Conservation (phyloP, 129 eudicot species). For the Flaveria robusta region DNA sequence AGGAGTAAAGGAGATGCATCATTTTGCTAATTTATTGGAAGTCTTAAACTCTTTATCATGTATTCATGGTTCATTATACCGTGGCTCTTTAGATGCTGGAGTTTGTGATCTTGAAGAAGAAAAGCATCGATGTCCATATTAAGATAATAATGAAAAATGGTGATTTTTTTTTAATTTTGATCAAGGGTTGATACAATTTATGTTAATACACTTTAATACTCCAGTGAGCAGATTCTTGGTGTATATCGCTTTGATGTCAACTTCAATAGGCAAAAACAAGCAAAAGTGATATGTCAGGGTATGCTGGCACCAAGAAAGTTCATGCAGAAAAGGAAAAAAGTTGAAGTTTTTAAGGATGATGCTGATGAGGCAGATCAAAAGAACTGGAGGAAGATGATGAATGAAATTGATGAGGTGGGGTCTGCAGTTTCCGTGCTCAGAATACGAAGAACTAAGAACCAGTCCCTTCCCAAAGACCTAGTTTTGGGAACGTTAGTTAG, state of each 20-base stretch:
- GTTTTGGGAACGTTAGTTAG: slow-evolving; percentile 85
- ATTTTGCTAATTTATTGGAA: not conserved
- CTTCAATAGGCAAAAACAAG: slow-evolving; percentile 52
- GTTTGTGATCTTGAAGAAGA: not conserved
- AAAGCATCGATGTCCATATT: not conserved
- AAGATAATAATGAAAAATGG: not conserved
- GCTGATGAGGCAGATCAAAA: slow-evolving; percentile 88
- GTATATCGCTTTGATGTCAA: slow-evolving; percentile 41
- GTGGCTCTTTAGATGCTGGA: slow-evolving; percentile 2
- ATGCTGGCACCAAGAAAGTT: slow-evolving; percentile 95
- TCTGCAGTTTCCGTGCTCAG: slow-evolving; percentile 78
- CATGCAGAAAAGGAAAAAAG: slow-evolving; percentile 81
- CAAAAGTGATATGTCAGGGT: slow-evolving; percentile 65
- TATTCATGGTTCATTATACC: not conserved
- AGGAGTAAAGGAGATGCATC: not conserved
- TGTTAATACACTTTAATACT: slow-evolving; percentile 23
- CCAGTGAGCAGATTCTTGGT: slow-evolving; percentile 54
- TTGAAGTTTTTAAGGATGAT: slow-evolving; percentile 72
- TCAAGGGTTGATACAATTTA: not conserved
- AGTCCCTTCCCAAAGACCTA: slow-evolving; percentile 75
- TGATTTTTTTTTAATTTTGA: not conserved
- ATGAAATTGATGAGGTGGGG: slow-evolving; percentile 77
- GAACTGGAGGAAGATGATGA: slow-evolving; percentile 86
- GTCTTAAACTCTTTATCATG: too few species aligned
- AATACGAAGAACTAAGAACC: slow-evolving; percentile 53